Base-by-base conservation (phyloP, 2,329 filamentous ascomycete species). In the Aspergillus hortae region DNA sequence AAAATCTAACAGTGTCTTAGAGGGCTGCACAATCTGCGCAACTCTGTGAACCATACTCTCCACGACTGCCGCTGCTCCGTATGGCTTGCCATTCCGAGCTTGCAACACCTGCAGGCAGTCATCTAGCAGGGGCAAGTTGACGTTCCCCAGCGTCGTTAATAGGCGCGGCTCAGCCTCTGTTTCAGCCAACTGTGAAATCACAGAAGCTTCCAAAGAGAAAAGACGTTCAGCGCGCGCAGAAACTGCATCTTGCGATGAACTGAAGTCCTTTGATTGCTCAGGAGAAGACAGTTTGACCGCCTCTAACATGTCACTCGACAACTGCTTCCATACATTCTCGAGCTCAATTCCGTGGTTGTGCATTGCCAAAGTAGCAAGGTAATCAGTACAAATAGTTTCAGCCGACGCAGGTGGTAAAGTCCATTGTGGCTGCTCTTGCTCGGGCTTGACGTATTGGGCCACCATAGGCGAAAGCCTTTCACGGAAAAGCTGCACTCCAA, bases 241-340 rank as follows among this genome's bases (percentile, higher is more conserved):
- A 23, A 95, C 78, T 38, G 77, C 76, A 46, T 83, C 79, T 66
- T 96, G 90, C 0, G 90, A 95, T 40, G 79, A 78, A 23, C 82
- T 79, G 59, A 89, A 89, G 15, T 90, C 88, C 56, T 87, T 87
- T 0, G 90, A 91, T 51, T 92, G 85, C 64, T 92, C 90, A 1
- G 92, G 90, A 4, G 89, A 79, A 0, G 90, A 95, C 5, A 83
- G 82, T 49, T 85, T 85, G 51, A 96, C 84, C 35, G 81, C 79
- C 30, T 83, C 76, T 23, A 86, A 76, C n/a, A 96, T 72, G 0
- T 77, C 68, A 1, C 81, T 73, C 0, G 83, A 81, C n/a, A 90
- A 70, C 1, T 74, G 74, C 2, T 75, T 68, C 89, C 89, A 94
- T 56, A 86, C 76, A 3, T 76, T 68, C 14, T 75, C 67, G 0